Evolutionary conservation across 1,284 basidiomycete genomes (phyloP).

Genomic region (Puccinia polysora): DNA sequence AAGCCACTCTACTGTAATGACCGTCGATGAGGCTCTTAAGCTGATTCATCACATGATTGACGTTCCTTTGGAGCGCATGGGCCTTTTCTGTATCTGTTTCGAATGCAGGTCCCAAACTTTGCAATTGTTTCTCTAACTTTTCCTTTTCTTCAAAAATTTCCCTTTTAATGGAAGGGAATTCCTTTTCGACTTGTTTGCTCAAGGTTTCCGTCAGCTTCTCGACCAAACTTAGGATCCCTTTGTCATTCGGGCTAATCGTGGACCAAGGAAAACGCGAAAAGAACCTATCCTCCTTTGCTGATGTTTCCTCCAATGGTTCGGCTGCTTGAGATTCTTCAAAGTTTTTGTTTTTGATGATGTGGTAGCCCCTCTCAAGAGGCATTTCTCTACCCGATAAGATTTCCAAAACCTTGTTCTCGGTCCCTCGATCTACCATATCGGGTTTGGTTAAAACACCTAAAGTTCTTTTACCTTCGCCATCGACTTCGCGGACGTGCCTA

Average conservation of each 20-base stretch:
- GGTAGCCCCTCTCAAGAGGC: slow-evolving; percentile 8
- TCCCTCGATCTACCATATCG: slow-evolving; percentile 83
- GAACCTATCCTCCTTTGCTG: not conserved
- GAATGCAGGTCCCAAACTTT: not conserved
- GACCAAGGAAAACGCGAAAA: slow-evolving; percentile 12
- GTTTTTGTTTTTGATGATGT: slow-evolving; percentile 20
- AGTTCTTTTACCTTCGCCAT: slow-evolving; percentile 86
- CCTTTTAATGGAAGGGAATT: not conserved
- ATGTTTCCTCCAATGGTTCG: not conserved
- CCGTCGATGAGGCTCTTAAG: slow-evolving; percentile 2
- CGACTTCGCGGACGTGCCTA: slow-evolving; percentile 82
- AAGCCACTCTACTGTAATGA: not conserved
- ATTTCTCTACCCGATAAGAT: slow-evolving; percentile 11
- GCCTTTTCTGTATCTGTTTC: slow-evolving; percentile 1
- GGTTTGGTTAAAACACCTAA: slow-evolving; percentile 99
- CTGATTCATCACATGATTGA: slow-evolving; percentile 1
- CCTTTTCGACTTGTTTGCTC: not conserved
- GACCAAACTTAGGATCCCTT: slow-evolving; percentile 3
- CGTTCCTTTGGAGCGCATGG: not conserved
- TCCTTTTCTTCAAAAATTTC: not conserved
- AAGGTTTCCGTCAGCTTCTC: not conserved
- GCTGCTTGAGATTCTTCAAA: slow-evolving; percentile 6
- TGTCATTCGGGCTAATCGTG: slow-evolving; percentile 5
- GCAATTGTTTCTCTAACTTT: not conserved
- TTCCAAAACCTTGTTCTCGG: slow-evolving; percentile 69